Evolutionary conservation across 371 early-diverging fungal genomes (phyloP), one percentile per base, ranked within the genome.

Genomic region (Mortierella sp.): DNA sequence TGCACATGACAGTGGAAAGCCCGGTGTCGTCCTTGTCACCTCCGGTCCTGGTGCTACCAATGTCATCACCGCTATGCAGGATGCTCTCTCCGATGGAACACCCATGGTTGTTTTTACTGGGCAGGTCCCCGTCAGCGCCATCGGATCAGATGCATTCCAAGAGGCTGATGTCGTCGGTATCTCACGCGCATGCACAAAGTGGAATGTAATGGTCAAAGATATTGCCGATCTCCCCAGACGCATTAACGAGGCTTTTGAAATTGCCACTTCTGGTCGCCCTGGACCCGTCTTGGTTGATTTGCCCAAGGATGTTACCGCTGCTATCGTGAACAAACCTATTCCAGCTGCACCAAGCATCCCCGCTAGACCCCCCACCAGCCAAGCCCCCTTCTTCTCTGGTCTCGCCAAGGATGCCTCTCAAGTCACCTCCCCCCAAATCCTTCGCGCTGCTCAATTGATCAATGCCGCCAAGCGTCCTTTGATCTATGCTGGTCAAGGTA

Each of bases 141-240:
- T 98, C 73, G 98, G 98, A 60, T 94, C 95, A 0, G 98, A 98
- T 81, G 97, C 97, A 40, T 98, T 97, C 91, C 98, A 98, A 87
- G 98, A 98, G 89, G 98, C 97, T 66, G 99, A 98, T 83, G 90
- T 97, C 28, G 90, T 97, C 45, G 98, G 98, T 68, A 97, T 98
- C 79, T 93, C 96, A 64, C 92, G 98, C 32, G 86, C 94, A n/a
- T 97, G 97, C 88, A 96, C 98, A 77, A 95, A 97, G 84, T 98
- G 98, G 98, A 98, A 98, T 84, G 97, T 97, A 47, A 96, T 97
- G 97, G 97, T 97, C 83, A 96, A 95, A 85, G 96, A 97, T 84
- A 91, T 98, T 74, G 87, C 94, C 64, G 98, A 97, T 86, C 91
- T 97, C 57, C 99, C 99, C 57, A 91, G 97, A 52, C 94, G 97